Base-by-base conservation (phyloP, 306 rosid genomes). In the Vicia sativa region DNA sequence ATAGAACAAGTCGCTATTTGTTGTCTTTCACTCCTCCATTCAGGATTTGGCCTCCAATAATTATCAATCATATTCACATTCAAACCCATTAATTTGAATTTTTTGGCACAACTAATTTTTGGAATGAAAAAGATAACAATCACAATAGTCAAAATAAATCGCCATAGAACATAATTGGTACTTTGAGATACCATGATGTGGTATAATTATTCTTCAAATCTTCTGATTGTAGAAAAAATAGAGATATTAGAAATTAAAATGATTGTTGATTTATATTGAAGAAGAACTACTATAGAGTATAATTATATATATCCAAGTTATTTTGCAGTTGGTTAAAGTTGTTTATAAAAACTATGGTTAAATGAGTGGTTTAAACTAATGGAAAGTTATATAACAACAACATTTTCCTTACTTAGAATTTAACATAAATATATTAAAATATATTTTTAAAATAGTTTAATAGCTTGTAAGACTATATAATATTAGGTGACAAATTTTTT, bases 51-150 rank as follows among this genome's bases (percentile, higher is more conserved):
- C 53, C 79, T 81, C 79, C 79, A 77, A 25, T 81, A 73, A 4
- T 23, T 3, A 73, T 81, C 81, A 57, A 81, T 77, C 11, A 43
- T 69, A n/a, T 81, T 80, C 67, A 73, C 68, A 60, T 58, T 63
- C 48, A 68, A 2, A 4, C 66, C 73, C 25, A 4, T 15, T 49
- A 63, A 12, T 44, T 76, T 62, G 3, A 52, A 18, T 69, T 64
- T 4, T 34, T 70, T 69, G 9, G 71, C 76, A 3, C 0, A 48
- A 49, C 53, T 16, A n/a, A 68, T 25, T 35, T 25, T 63, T 9
- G 76, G 37, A 39, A 19, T 14, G 16, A 21, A 67, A 56, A 80
- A 14, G 4, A n/a, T 3, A 0, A 18, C 7, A 37, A 73, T 26
- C 7, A 49, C 45, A 77, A 64, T 9, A 11, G 31, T 55, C 26